Percentiles rank a stretch among this genome's conserved stretches.
These are phyloP conservation scores for Buddleja alternifolia DNA, from an alignment of 257 asterid genomes.

Conservation along the genomic window DNA sequence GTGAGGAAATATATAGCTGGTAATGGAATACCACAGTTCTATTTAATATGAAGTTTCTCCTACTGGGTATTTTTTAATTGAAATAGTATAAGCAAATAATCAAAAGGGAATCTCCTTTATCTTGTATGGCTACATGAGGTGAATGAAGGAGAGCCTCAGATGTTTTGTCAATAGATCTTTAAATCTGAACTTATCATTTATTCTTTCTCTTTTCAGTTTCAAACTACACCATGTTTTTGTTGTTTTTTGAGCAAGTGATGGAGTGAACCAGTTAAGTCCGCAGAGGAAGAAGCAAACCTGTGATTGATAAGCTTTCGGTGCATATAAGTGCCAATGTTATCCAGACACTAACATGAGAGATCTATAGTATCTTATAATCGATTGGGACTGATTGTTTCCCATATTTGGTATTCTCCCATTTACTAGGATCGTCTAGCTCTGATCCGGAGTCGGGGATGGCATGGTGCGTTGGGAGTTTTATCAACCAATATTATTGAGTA, in stretches of 20 bases:
- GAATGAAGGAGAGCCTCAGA: background rate
- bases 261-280: background rate
- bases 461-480: too few species aligned
- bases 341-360: background rate
- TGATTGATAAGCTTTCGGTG: too few species aligned
- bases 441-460: too few species aligned
- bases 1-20: conserved; percentile 3
- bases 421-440: too few species aligned
- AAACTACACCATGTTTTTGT: background rate
- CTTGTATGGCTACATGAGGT: background rate
- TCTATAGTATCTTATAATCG: background rate
- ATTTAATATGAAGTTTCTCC: background rate
- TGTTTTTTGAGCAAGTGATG: background rate
- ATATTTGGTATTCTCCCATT: too few species aligned
- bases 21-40: background rate
- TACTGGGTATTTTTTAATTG: conserved; percentile 1
- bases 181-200: background rate
- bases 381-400: background rate
- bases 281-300: too few species aligned
- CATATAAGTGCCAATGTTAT: background rate
- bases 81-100: background rate
- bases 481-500: conserved; percentile 14
- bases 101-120: background rate
- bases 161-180: background rate
- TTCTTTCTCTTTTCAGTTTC: background rate